These are phyloP conservation scores for Colletotrichum somersetense DNA, from an alignment of 2,329 filamentous ascomycete species.

Conservation along the genomic window DNA sequence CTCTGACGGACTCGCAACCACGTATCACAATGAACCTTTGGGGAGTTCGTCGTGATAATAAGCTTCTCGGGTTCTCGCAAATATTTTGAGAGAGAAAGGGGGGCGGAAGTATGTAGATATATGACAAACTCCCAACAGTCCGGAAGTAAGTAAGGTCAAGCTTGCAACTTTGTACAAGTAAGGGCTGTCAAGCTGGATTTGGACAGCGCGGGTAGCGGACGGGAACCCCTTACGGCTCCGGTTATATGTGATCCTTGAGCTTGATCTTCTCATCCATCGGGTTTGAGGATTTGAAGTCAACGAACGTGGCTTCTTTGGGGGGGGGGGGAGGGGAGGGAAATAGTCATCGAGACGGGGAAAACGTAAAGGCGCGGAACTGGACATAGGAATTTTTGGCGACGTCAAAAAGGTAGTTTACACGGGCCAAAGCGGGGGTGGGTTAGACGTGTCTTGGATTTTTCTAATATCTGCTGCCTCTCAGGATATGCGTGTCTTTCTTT, in stretches of 20 bases:
- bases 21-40: slow-evolving; percentile 21
- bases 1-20: slow-evolving; percentile 29
- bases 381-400: neutral
- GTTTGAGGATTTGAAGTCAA: slow-evolving; percentile 3
- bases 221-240: neutral
- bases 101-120: slow-evolving; percentile 3
- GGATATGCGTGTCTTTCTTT: neutral
- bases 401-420: neutral
- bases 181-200: neutral
- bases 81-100: too few species aligned
- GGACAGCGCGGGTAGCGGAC: neutral
- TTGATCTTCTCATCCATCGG: slow-evolving; percentile 18
- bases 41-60: neutral
- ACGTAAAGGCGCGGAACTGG: neutral
- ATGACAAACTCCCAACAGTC: neutral
- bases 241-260: neutral
- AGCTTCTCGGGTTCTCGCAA: neutral
- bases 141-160: neutral
- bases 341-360: neutral
- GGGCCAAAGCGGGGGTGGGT: slow-evolving; percentile 1
- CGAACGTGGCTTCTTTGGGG: neutral
- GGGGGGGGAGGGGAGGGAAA: neutral
- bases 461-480: neutral
- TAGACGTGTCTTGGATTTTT: neutral
- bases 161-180: slow-evolving; percentile 1